Conservation (phyloP, 768 basidiomycete genomes). For the Lactifluus pinguis region DNA sequence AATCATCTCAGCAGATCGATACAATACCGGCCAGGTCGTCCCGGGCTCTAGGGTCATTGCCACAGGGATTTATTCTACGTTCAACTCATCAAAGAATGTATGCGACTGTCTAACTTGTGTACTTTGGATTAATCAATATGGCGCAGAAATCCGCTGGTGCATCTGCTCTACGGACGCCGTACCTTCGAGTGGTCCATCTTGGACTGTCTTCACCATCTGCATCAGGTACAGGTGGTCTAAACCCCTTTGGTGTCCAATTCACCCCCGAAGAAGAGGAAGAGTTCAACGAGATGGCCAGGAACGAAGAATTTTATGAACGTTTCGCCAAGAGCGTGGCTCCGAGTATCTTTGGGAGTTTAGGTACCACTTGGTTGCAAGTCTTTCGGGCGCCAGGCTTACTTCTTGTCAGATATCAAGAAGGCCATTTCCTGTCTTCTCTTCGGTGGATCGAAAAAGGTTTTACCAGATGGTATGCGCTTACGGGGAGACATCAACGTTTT, state of each 20-base stretch:
- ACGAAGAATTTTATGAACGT: constrained; percentile 83
- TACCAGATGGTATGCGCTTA: constrained; percentile 95
- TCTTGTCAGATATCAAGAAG: constrained; percentile 86
- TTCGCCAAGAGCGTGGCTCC: constrained; percentile 94
- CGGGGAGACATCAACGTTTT: constrained; percentile 98
- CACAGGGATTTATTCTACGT: constrained; percentile 96
- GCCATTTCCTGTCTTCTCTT: constrained; percentile 94
- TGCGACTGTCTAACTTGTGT: constrained; percentile 21
- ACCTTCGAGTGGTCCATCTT: constrained; percentile 86
- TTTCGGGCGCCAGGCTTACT: background rate
- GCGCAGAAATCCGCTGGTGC: constrained; percentile 69
- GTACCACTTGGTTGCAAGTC: constrained; percentile 32
- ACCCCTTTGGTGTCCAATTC: constrained; percentile 84
- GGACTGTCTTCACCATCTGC: constrained; percentile 78
- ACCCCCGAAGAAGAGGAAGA: constrained; percentile 96
- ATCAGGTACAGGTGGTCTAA: constrained; percentile 57
- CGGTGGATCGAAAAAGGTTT: constrained; percentile 92
- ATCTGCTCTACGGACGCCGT: constrained; percentile 87
- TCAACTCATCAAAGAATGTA: constrained; percentile 81
- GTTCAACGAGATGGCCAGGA: constrained; percentile 83
- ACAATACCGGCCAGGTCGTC: constrained; percentile 86
- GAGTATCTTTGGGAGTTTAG: constrained; percentile 92
- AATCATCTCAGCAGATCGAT: constrained; percentile 83
- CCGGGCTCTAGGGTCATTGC: constrained; percentile 94
- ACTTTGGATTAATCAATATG: background rate